Conservation (phyloP, 2,329 filamentous ascomycete species). For the Ophiostoma novo-ulmi region DNA sequence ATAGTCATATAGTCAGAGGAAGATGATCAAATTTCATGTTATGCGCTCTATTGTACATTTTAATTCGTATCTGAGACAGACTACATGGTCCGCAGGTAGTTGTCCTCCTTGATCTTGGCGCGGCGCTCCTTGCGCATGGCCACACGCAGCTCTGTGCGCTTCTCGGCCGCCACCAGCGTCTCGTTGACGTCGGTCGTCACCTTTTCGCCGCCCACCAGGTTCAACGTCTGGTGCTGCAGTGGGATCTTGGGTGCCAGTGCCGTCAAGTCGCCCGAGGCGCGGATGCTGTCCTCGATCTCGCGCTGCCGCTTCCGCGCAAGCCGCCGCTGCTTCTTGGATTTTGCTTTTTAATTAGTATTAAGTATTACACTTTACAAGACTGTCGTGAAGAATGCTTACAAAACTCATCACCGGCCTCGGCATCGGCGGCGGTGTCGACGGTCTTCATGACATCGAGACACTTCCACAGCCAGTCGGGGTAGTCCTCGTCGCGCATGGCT, state of each 20-base stretch:
- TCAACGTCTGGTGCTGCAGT: slow-evolving; percentile 70
- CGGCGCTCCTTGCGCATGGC: slow-evolving; percentile 71
- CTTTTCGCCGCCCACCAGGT: slow-evolving; percentile 49
- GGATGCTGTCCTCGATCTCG: slow-evolving; percentile 51
- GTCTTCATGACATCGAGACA: slow-evolving; percentile 61
- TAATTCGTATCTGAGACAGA: background rate
- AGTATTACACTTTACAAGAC: background rate
- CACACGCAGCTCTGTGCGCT: slow-evolving; percentile 60
- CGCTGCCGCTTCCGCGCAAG: slow-evolving; percentile 62
- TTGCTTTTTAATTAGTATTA: slow-evolving; percentile 47
- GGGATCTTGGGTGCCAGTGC: slow-evolving; percentile 65
- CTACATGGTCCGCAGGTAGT: slow-evolving; percentile 79
- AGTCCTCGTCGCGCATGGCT: slow-evolving; percentile 67
- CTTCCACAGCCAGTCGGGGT: slow-evolving; percentile 75
- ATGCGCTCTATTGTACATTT: slow-evolving; percentile 1
- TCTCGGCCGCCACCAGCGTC: slow-evolving; percentile 44
- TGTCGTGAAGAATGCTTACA: slow-evolving; percentile 51
- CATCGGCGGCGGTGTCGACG: slow-evolving; percentile 41
- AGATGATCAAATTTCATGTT: background rate
- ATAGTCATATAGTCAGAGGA: background rate
- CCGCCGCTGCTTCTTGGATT: slow-evolving; percentile 76
- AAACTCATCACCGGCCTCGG: slow-evolving; percentile 66
- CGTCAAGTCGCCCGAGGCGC: slow-evolving; percentile 61
- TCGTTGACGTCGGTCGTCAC: slow-evolving; percentile 30
- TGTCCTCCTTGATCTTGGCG: slow-evolving; percentile 74